Evolutionary conservation across 768 basidiomycete species (phyloP).

Genomic region (Mycena albidolilacea): DNA sequence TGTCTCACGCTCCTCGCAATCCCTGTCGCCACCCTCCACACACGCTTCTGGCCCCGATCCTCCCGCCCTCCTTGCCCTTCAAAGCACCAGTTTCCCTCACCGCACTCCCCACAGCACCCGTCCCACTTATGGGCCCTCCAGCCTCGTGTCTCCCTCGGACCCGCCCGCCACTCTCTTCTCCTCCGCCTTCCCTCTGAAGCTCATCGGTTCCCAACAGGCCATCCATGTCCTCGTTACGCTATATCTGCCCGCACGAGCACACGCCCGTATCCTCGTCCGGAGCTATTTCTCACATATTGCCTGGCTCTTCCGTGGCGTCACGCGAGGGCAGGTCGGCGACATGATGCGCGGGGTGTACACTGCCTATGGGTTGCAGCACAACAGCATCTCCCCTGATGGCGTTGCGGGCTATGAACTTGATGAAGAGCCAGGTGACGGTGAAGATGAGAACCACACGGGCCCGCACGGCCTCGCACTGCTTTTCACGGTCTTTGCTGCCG

Average conservation of each 20-base stretch:
- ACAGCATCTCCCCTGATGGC: slow-evolving; percentile 3
- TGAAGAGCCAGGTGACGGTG: slow-evolving; percentile 38
- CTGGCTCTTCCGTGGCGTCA: too few relatives aligned
- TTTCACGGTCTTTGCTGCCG: slow-evolving; percentile 67
- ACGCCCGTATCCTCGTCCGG: slow-evolving; percentile 60
- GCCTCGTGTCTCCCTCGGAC: background rate
- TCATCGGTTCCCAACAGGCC: slow-evolving; percentile 63
- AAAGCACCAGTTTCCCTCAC: background rate
- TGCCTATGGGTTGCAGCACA: slow-evolving; percentile 22
- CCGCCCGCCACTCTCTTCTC: slow-evolving; percentile 55
- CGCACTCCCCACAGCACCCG: background rate
- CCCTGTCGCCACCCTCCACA: slow-evolving; percentile 37
- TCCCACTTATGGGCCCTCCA: background rate
- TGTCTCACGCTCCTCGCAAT: slow-evolving; percentile 40
- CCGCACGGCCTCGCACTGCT: slow-evolving; percentile 66
- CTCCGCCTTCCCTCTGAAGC: slow-evolving; percentile 75
- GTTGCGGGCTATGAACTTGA: slow-evolving; percentile 47
- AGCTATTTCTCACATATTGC: slow-evolving; percentile 63
- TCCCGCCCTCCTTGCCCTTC: slow-evolving; percentile 37
- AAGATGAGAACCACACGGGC: slow-evolving; percentile 56
- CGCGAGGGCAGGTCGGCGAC: slow-evolving; percentile 60
- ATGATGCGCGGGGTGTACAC: slow-evolving; percentile 59
- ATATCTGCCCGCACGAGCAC: slow-evolving; percentile 69
- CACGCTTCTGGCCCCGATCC: slow-evolving; percentile 44
- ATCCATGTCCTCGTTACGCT: slow-evolving; percentile 66